Percentiles rank a stretch among this genome's conserved stretches.
These are phyloP conservation scores for Globisporangium yorkense DNA, from an alignment of 352 stramenopile genomes.

Conservation along the genomic window DNA sequence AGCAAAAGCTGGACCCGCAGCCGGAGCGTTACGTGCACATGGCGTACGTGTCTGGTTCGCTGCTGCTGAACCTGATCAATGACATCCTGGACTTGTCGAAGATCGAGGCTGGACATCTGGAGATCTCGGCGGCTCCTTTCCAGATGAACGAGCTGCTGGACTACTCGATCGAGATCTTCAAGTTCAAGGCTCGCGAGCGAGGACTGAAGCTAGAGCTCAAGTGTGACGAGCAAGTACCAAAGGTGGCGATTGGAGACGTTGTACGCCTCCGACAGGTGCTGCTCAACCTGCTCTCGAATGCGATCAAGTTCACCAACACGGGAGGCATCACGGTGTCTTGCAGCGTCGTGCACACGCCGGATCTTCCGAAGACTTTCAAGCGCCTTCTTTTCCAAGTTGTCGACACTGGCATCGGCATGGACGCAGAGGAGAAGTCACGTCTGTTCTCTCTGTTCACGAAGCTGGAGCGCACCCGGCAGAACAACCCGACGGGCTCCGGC, in stretches of 20 bases:
- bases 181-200: constrained; percentile 74
- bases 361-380: constrained; percentile 57
- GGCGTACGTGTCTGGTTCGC: constrained; percentile 57
- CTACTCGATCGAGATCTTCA: constrained; percentile 81
- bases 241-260: constrained; percentile 72
- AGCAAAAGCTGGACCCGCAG: constrained; percentile 25
- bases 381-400: constrained; percentile 84
- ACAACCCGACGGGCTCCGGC: constrained; percentile 84
- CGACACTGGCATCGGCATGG: constrained; percentile 78
- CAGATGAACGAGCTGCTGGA: constrained; percentile 70
- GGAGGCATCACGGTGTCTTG: constrained; percentile 78
- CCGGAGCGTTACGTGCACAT: constrained; percentile 65
- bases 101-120: constrained; percentile 88
- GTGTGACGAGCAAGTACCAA: constrained; percentile 54
- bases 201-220: constrained; percentile 82
- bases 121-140: constrained; percentile 72
- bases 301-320: constrained; percentile 85
- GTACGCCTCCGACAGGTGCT: constrained; percentile 73
- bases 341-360: constrained; percentile 55
- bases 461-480: constrained; percentile 69
- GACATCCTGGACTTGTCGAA: constrained; percentile 88
- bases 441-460: constrained; percentile 85
- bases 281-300: constrained; percentile 81
- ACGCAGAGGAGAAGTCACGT: constrained; percentile 70
- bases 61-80: constrained; percentile 74